Evolutionary conservation across 108 stramenopile species (phyloP).

Genomic region (Mediolabrus comicus): DNA sequence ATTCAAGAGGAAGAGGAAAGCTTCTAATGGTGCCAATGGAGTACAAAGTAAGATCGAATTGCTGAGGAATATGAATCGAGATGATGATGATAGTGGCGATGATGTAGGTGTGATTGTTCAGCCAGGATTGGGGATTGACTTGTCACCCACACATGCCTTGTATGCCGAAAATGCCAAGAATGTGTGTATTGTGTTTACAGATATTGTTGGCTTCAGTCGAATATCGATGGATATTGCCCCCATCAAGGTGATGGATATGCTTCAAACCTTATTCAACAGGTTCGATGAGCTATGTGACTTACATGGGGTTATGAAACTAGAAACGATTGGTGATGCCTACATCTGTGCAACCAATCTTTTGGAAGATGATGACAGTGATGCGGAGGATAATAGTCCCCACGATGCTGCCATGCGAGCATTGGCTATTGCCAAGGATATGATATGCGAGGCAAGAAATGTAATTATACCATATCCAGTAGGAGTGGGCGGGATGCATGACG

Average conservation of each 20-base stretch:
- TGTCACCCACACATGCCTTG: conserved; percentile 15
- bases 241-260: conserved; percentile 37
- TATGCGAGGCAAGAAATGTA: conserved; percentile 9
- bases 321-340: conserved; percentile 48
- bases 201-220: conserved; percentile 44
- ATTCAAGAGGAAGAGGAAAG: neutral
- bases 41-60: conserved; percentile 10
- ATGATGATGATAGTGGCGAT: neutral
- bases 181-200: conserved; percentile 42
- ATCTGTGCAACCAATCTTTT: conserved; percentile 28
- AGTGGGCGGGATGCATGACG: neutral
- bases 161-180: conserved; percentile 36
- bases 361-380: conserved; percentile 18
- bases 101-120: conserved; percentile 9
- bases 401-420: conserved; percentile 35
- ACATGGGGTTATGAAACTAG: conserved; percentile 32
- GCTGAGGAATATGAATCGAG: conserved; percentile 14
- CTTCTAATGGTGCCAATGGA: neutral
- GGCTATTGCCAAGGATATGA: conserved; percentile 42
- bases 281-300: conserved; percentile 44
- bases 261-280: conserved; percentile 30
- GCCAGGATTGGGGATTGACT: neutral
- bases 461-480: conserved; percentile 3
- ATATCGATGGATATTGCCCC: conserved; percentile 25
- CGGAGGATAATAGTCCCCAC: neutral